These are phyloP conservation scores for Otatea glauca DNA, from an alignment of 176 grass and related monocot genomes.

Conservation along the genomic window DNA sequence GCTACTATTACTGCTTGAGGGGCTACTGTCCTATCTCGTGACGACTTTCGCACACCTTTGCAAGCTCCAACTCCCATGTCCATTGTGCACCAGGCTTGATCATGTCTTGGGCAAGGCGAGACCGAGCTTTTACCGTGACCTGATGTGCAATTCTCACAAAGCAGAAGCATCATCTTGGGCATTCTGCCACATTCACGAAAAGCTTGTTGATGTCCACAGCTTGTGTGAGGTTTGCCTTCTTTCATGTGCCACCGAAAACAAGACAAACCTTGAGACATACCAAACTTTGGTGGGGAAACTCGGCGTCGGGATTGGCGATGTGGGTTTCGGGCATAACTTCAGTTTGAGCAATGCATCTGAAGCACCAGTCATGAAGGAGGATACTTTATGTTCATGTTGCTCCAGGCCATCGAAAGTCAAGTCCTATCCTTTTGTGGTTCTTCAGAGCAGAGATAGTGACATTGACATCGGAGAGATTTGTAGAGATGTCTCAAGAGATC, in stretches of 20 bases:
- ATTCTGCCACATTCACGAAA: constrained; percentile 65
- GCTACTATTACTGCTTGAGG: constrained; percentile 67
- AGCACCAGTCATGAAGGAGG: constrained; percentile 22
- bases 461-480: constrained; percentile 1
- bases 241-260: constrained; percentile 44
- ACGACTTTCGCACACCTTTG: constrained; percentile 64
- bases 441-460: constrained; percentile 41
- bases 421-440: constrained; percentile 41
- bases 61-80: constrained; percentile 71
- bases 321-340: not conserved
- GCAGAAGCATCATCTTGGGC: constrained; percentile 72
- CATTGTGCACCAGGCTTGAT: constrained; percentile 75
- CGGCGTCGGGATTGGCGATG: constrained; percentile 10
- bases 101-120: constrained; percentile 56
- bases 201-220: constrained; percentile 60
- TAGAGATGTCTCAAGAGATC: constrained; percentile 24
- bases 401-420: constrained; percentile 30
- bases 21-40: constrained; percentile 57
- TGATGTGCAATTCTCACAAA: constrained; percentile 75
- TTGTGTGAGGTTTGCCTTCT: constrained; percentile 73
- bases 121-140: constrained; percentile 47
- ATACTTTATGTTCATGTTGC: constrained; percentile 52
- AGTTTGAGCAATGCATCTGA: not conserved
- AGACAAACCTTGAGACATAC: constrained; percentile 40
- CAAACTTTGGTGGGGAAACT: constrained; percentile 33